These are phyloP conservation scores for Fusarium verrucosum DNA, from an alignment of 2,329 filamentous ascomycete species.

Conservation along the genomic window DNA sequence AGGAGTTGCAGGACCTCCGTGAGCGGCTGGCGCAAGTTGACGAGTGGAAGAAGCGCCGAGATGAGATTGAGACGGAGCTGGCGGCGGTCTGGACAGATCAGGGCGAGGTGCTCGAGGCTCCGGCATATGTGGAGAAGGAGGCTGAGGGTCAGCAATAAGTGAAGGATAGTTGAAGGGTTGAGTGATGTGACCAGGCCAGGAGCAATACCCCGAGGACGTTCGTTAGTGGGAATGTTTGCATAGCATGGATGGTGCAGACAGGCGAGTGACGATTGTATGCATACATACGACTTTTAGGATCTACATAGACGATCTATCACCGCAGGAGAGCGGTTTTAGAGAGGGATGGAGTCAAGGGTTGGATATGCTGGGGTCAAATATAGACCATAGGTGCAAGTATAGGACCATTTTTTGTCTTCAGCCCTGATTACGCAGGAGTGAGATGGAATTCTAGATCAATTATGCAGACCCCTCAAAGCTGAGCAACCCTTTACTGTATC, in stretches of 20 bases:
- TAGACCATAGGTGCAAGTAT: background rate
- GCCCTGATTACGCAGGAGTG: slow-evolving; percentile 2
- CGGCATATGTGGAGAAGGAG: slow-evolving; percentile 51
- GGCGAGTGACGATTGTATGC: slow-evolving; percentile 7
- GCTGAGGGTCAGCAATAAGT: slow-evolving; percentile 25
- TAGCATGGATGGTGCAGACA: slow-evolving; percentile 7
- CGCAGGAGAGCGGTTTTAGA: background rate
- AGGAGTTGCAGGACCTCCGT: slow-evolving; percentile 84
- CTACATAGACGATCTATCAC: slow-evolving; percentile 18
- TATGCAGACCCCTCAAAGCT: background rate
- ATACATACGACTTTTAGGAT: slow-evolving; percentile 4
- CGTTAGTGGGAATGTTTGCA: slow-evolving; percentile 10
- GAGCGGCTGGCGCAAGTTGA: slow-evolving; percentile 84
- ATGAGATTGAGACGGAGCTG: slow-evolving; percentile 86
- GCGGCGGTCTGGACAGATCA: slow-evolving; percentile 68
- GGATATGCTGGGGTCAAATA: background rate
- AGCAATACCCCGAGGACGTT: slow-evolving; percentile 14
- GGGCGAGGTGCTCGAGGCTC: slow-evolving; percentile 59
- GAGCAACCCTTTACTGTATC: slow-evolving; percentile 17
- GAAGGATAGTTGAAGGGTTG: slow-evolving; percentile 11
- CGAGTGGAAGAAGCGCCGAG: slow-evolving; percentile 79
- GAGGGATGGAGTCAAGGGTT: slow-evolving; percentile 14
- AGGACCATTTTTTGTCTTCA: background rate
- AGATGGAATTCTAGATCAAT: slow-evolving; percentile 17
- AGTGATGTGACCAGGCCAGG: background rate